Evolutionary conservation across 768 basidiomycete species (phyloP).

Genomic region (Panaeolus papilionaceus): DNA sequence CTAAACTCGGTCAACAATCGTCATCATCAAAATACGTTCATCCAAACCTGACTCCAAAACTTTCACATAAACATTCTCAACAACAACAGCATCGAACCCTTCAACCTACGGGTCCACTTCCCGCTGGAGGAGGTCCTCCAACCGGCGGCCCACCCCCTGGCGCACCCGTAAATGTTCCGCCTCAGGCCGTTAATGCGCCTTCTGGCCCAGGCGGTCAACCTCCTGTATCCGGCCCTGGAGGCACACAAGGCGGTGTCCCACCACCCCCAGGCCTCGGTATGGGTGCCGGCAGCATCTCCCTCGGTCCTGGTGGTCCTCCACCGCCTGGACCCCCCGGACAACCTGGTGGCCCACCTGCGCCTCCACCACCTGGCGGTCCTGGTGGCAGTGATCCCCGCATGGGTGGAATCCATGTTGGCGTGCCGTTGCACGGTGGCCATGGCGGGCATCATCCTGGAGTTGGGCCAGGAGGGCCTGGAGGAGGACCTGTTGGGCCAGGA

Average conservation of each 20-base stretch:
- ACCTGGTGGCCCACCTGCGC: conserved; percentile 7
- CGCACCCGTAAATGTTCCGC: conserved; percentile 19
- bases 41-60: conserved; percentile 6
- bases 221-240: conserved; percentile 3
- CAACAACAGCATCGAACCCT: conserved; percentile 57
- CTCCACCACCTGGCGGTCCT: conserved; percentile 2
- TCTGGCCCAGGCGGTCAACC: conserved; percentile 11
- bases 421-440: conserved; percentile 14
- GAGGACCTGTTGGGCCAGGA: conserved; percentile 11
- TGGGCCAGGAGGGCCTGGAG: neutral
- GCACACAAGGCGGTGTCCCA: conserved; percentile 3
- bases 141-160: conserved; percentile 35
- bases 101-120: conserved; percentile 54
- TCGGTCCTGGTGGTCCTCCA: neutral
- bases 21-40: neutral
- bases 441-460: conserved; percentile 11
- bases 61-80: conserved; percentile 15
- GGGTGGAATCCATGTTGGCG: conserved; percentile 4
- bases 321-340: neutral
- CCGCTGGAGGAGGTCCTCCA: conserved; percentile 42
- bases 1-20: neutral
- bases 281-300: conserved; percentile 7
- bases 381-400: conserved; percentile 7
- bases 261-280: neutral
- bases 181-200: conserved; percentile 14